A percentile compares a stretch with the other conserved stretches of the same genome.
Evolutionary conservation across 2,329 filamentous ascomycete genomes (phyloP).

Genomic region (Alternaria gansuensis): DNA sequence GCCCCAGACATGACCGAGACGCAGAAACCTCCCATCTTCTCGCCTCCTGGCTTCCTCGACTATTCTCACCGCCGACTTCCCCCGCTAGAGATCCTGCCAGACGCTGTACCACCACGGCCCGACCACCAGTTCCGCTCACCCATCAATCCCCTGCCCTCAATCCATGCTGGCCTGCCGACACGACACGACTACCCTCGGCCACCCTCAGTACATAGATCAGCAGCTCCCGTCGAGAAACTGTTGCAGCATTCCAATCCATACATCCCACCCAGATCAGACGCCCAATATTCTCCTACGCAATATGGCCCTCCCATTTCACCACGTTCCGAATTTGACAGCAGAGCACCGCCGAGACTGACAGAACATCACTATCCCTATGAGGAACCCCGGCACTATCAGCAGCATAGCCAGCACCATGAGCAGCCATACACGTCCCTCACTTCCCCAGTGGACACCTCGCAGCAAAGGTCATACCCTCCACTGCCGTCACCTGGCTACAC

Average conservation of each 20-base stretch:
- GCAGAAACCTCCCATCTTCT: constrained; percentile 55
- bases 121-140: constrained; percentile 54
- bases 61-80: constrained; percentile 53
- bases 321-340: constrained; percentile 47
- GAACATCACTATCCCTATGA: constrained; percentile 50
- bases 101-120: constrained; percentile 49
- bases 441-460: constrained; percentile 48
- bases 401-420: constrained; percentile 44
- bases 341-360: constrained; percentile 38
- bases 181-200: constrained; percentile 43
- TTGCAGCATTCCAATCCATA: constrained; percentile 49
- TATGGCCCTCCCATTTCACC: constrained; percentile 52
- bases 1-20: constrained; percentile 57
- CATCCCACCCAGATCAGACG: constrained; percentile 53
- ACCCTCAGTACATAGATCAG: constrained; percentile 35
- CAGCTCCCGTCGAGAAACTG: constrained; percentile 50
- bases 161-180: constrained; percentile 46
- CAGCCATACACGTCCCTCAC: constrained; percentile 49
- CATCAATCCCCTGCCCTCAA: constrained; percentile 50
- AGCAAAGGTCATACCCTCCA: constrained; percentile 47
- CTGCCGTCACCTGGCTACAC: constrained; percentile 53
- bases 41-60: constrained; percentile 52
- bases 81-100: constrained; percentile 52
- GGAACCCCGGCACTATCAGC: constrained; percentile 43
- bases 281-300: constrained; percentile 52